Percentiles rank a stretch among this genome's conserved stretches.
phyloP scores from a whole-genome alignment of 108 stramenopile genomes.

The Aurantiochytrium sp. region DNA sequence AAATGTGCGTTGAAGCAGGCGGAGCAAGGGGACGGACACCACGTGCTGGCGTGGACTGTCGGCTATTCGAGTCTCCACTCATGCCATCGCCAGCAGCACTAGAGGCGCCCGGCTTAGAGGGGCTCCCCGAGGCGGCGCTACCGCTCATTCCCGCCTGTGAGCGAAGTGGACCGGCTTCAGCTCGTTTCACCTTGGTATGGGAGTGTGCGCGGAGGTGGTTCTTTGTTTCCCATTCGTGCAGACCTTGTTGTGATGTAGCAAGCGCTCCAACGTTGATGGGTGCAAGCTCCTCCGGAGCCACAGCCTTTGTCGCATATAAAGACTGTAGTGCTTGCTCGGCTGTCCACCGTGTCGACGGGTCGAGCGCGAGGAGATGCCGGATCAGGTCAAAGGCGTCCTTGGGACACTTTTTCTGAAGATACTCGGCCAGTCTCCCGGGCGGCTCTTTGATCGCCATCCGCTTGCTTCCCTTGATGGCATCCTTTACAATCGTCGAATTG shows the following conservation, averaged over 20 bases:
- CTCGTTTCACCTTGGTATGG: neutral
- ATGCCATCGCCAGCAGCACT: too few species aligned
- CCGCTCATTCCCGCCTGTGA: too few species aligned
- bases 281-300: neutral
- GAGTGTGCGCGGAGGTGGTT: neutral
- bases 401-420: neutral
- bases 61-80: too few species aligned
- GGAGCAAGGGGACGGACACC: too few species aligned
- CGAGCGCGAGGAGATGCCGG: neutral
- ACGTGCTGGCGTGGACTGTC: too few species aligned
- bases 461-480: too few species aligned
- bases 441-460: neutral
- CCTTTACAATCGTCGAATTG: neutral
- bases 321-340: neutral
- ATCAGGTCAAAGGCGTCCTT: neutral
- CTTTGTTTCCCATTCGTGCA: constrained; percentile 16
- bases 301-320: neutral
- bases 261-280: neutral
- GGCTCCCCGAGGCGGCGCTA: too few species aligned
- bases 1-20: too few species aligned
- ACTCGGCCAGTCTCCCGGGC: neutral
- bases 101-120: too few species aligned
- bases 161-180: too few species aligned
- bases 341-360: neutral
- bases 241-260: neutral